Conservation (phyloP, 371 early-diverging fungal species). For the Sporodiniella umbellata region DNA sequence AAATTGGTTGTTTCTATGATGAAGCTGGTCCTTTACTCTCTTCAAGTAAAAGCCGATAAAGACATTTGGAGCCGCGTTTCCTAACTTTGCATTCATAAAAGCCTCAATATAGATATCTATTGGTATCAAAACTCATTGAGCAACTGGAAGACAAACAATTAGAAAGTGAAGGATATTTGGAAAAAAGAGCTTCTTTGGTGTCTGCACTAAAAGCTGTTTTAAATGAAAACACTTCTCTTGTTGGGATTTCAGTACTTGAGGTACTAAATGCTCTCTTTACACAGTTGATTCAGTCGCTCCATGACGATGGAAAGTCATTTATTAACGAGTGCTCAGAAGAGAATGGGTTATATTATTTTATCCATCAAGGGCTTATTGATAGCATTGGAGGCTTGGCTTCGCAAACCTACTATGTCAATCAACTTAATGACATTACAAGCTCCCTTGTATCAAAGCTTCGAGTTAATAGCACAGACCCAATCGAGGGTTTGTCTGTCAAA, state of each 20-base stretch:
- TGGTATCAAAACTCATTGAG: conserved; percentile 60
- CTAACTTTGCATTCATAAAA: conserved; percentile 7
- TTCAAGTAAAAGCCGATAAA: too few species aligned
- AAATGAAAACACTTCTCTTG: conserved; percentile 51
- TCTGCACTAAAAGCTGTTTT: conserved; percentile 54
- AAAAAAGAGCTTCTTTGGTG: conserved; percentile 58
- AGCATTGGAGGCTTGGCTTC: conserved; percentile 72
- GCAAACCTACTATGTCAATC: conserved; percentile 81
- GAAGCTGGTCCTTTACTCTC: conserved; percentile 53
- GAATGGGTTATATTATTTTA: conserved; percentile 32
- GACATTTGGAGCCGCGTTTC: too few species aligned
- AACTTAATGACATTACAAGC: conserved; percentile 76
- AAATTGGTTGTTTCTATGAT: conserved; percentile 54
- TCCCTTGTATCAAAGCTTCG: conserved; percentile 68
- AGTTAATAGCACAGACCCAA: conserved; percentile 28
- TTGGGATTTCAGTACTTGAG: conserved; percentile 81
- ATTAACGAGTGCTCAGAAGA: conserved; percentile 6
- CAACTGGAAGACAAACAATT: conserved; percentile 44
- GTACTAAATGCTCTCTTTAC: conserved; percentile 70
- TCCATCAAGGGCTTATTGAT: conserved; percentile 51
- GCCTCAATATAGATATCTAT: conserved; percentile 67
- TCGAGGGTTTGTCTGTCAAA: conserved; percentile 45
- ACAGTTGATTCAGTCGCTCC: conserved; percentile 50
- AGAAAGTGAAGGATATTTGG: conserved; percentile 17
- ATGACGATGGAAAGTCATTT: conserved; percentile 14